These are phyloP conservation scores for Volvox reticuliferus DNA, from an alignment of 139 green algal genomes.

Conservation along the genomic window DNA sequence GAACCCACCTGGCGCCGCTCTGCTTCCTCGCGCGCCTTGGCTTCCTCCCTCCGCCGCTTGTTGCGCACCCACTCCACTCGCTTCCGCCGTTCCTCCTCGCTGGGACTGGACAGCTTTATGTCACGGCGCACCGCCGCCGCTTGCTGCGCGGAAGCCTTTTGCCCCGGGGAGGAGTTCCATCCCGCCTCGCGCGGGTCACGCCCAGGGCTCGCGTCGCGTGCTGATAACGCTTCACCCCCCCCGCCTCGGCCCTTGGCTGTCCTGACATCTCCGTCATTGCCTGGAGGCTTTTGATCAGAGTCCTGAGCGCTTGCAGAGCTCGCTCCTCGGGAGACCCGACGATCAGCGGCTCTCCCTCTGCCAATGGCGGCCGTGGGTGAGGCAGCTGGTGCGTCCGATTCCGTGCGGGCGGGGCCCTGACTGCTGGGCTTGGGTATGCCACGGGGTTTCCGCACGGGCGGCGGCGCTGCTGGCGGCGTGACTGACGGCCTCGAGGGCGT, in stretches of 20 bases:
- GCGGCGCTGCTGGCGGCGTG: neutral
- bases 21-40: constrained; percentile 26
- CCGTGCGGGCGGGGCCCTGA: neutral
- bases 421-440: constrained; percentile 23
- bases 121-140: neutral
- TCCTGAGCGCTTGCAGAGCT: neutral
- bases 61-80: constrained; percentile 6
- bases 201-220: neutral
- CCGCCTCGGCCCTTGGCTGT: neutral
- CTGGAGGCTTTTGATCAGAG: neutral
- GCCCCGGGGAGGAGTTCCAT: neutral
- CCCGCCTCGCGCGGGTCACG: neutral
- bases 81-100: constrained; percentile 31
- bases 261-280: neutral
- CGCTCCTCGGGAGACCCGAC: neutral
- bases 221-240: neutral
- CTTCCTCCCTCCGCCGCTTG: constrained; percentile 30
- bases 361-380: neutral
- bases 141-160: neutral
- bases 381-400: neutral
- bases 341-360: neutral
- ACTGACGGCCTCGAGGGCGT: neutral
- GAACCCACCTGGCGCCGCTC: neutral
- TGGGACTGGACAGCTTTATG: constrained; percentile 14
- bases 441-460: neutral